Percentiles rank a stretch among this genome's conserved stretches.
Evolutionary conservation across 2,329 filamentous ascomycete genomes (phyloP).

Genomic region (Claviceps digitariae): DNA sequence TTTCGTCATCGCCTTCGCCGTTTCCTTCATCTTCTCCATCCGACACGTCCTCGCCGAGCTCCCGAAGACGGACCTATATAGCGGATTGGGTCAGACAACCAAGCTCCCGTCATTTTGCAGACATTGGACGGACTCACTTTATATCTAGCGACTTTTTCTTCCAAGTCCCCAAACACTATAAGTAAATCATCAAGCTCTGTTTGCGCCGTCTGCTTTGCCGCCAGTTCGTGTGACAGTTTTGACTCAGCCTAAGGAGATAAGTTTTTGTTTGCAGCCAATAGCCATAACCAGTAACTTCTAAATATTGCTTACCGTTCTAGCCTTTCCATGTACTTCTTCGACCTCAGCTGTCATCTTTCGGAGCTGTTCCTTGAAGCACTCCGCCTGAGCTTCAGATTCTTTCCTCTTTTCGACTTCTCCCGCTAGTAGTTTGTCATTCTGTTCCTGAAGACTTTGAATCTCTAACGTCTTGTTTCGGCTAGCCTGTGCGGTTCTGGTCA

Average conservation of each 20-base stretch:
- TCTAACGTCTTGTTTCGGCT: conserved; percentile 49
- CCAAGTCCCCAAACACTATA: conserved; percentile 67
- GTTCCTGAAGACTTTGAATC: conserved; percentile 37
- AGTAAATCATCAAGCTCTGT: conserved; percentile 68
- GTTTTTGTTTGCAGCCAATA: background rate
- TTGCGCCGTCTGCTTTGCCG: conserved; percentile 50
- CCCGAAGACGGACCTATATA: conserved; percentile 42
- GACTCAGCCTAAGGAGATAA: conserved; percentile 16
- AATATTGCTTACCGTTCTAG: conserved; percentile 13
- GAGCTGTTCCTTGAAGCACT: conserved; percentile 16
- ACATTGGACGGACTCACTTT: conserved; percentile 39
- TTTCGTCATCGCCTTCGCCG: conserved; percentile 38
- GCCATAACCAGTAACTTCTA: background rate
- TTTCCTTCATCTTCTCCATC: conserved; percentile 38
- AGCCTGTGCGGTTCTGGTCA: conserved; percentile 25
- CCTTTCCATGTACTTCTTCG: conserved; percentile 13
- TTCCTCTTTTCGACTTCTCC: conserved; percentile 21
- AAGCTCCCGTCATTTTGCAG: background rate
- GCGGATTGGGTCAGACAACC: background rate
- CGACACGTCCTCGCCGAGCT: conserved; percentile 58
- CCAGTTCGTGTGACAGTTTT: conserved; percentile 32
- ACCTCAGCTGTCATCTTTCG: conserved; percentile 9
- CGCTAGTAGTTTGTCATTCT: conserved; percentile 19
- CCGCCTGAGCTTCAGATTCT: conserved; percentile 12
- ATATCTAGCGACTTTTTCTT: conserved; percentile 63